phyloP scores from a whole-genome alignment of 495 filamentous ascomycete species.

The Neurospora sp. region DNA sequence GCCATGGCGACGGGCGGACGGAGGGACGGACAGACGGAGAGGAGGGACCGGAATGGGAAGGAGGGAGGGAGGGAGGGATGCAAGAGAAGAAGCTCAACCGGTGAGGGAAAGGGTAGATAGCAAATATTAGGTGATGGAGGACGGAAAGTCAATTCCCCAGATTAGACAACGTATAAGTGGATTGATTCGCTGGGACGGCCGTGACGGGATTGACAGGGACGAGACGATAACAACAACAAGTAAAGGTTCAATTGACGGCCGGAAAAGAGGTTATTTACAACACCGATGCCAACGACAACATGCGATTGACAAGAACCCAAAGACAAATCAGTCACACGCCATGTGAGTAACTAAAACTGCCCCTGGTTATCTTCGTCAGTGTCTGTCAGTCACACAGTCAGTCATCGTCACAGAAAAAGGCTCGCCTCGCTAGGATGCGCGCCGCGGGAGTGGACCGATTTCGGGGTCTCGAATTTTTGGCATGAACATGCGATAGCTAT shows the following conservation, averaged over 20 bases:
- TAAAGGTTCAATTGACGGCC: neutral
- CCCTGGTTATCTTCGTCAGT: neutral
- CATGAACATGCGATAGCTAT: neutral
- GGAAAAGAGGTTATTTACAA: neutral
- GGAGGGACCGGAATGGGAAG: neutral
- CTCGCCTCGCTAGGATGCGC: neutral
- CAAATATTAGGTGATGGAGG: neutral
- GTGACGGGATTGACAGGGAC: neutral
- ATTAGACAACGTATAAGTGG: neutral
- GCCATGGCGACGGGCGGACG: conserved; percentile 11
- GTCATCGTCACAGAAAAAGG: neutral
- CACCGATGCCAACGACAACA: neutral
- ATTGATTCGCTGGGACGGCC: neutral
- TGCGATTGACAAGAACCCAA: neutral
- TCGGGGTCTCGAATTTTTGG: neutral
- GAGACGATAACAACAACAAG: neutral
- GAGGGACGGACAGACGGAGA: neutral
- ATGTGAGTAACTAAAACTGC: neutral
- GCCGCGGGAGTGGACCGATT: neutral
- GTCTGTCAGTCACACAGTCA: neutral
- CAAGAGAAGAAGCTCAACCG: neutral
- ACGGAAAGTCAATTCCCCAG: neutral
- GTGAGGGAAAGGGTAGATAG: neutral
- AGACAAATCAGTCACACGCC: neutral
- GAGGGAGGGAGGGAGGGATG: neutral